Conservation (phyloP, 169 alveolate genomes). For the Sarcocystis neurona region DNA sequence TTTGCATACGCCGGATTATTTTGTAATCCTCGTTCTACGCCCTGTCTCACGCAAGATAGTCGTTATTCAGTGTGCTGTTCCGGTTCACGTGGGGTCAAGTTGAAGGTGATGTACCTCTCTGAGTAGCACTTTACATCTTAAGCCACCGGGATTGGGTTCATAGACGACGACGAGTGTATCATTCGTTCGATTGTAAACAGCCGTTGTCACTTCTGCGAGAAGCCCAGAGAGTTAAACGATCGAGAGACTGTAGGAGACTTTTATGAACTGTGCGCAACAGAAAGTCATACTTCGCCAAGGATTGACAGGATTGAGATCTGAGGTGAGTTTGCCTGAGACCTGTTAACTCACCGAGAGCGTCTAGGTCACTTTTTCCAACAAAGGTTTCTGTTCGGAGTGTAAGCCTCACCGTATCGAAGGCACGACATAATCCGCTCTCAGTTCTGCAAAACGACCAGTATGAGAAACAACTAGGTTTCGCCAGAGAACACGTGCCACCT, state of each 20-base stretch:
- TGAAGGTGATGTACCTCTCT: not conserved
- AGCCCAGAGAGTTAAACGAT: not conserved
- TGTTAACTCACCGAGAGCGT: not conserved
- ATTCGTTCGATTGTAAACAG: slow-evolving; percentile 45
- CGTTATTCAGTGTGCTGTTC: not conserved
- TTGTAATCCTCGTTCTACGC: slow-evolving; percentile 35
- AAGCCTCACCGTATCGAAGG: slow-evolving; percentile 46
- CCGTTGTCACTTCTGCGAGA: slow-evolving; percentile 60
- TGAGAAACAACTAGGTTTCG: not conserved
- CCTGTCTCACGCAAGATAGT: slow-evolving; percentile 47
- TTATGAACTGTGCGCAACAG: not conserved
- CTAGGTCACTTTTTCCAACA: not conserved
- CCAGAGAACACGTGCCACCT: not conserved
- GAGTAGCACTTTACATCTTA: slow-evolving; percentile 50
- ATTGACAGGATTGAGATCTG: slow-evolving; percentile 52
- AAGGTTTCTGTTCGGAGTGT: too few species aligned
- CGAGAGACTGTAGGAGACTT: too few species aligned
- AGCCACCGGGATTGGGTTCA: slow-evolving; percentile 64
- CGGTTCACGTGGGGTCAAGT: not conserved
- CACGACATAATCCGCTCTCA: slow-evolving; percentile 63
- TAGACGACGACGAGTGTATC: slow-evolving; percentile 60
- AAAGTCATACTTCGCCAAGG: slow-evolving; percentile 60
- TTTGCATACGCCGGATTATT: slow-evolving; percentile 44
- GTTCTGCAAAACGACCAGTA: slow-evolving; percentile 15
- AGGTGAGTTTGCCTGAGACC: slow-evolving; percentile 24